A percentile compares a stretch with the other conserved stretches of the same genome.
These are phyloP conservation scores for Crassisporium funariophilum DNA, from an alignment of 768 basidiomycete genomes.

Conservation along the genomic window DNA sequence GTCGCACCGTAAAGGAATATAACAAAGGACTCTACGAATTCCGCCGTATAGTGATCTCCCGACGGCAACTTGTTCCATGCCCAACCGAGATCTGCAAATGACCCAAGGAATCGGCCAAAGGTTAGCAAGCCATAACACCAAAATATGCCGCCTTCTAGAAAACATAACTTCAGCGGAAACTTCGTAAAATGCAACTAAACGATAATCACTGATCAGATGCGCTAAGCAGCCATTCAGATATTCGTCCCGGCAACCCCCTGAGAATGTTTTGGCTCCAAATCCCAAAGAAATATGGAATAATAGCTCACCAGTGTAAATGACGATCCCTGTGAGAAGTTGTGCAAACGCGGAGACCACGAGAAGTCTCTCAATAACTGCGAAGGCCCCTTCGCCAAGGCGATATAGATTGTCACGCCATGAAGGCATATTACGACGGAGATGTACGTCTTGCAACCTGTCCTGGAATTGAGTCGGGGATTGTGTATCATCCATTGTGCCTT, in stretches of 20 bases:
- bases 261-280: conserved; percentile 12
- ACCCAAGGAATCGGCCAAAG: conserved; percentile 94
- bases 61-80: conserved; percentile 84
- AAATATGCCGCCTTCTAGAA: conserved; percentile 89
- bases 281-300: background rate
- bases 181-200: conserved; percentile 1
- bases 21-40: conserved; percentile 75
- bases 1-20: conserved; percentile 90
- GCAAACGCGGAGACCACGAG: conserved; percentile 75
- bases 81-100: conserved; percentile 87
- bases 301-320: conserved; percentile 68
- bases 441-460: conserved; percentile 53
- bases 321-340: conserved; percentile 68
- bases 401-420: conserved; percentile 21
- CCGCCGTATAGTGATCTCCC: conserved; percentile 57
- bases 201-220: conserved; percentile 81
- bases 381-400: conserved; percentile 48
- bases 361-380: conserved; percentile 57
- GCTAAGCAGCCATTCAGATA: conserved; percentile 86
- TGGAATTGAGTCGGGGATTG: conserved; percentile 55
- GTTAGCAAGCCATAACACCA: conserved; percentile 88
- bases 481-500: conserved; percentile 52
- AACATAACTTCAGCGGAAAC: conserved; percentile 8
- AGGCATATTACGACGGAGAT: conserved; percentile 17
- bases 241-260: conserved; percentile 75